Conservation (phyloP, 2,329 filamentous ascomycete genomes). For the Akanthomyces lecanii region DNA sequence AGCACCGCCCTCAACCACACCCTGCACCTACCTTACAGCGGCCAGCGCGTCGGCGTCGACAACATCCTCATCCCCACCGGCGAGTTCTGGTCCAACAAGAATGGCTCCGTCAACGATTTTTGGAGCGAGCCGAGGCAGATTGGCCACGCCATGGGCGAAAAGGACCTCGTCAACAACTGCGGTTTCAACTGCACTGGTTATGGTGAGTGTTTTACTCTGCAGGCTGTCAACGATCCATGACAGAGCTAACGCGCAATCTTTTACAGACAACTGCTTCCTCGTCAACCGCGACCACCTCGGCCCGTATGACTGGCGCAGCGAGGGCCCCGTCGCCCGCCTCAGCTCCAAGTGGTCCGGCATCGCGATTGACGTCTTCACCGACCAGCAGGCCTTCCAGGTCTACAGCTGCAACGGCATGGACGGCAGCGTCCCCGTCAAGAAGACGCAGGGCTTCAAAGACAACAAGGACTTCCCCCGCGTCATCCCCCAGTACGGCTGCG, state of each 20-base stretch:
- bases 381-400: slow-evolving; percentile 85
- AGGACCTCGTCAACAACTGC: slow-evolving; percentile 67
- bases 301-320: slow-evolving; percentile 59
- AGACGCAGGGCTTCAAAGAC: slow-evolving; percentile 61
- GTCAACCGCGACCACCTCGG: slow-evolving; percentile 58
- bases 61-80: slow-evolving; percentile 71
- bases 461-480: slow-evolving; percentile 53
- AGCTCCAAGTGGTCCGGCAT: slow-evolving; percentile 77
- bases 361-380: slow-evolving; percentile 71
- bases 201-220: slow-evolving; percentile 45
- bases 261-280: slow-evolving; percentile 61
- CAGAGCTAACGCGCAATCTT: slow-evolving; percentile 15
- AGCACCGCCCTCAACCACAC: slow-evolving; percentile 64
- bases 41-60: slow-evolving; percentile 64
- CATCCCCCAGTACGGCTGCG: slow-evolving; percentile 73
- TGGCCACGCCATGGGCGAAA: slow-evolving; percentile 61
- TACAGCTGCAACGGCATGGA: slow-evolving; percentile 79
- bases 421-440: slow-evolving; percentile 65
- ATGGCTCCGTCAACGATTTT: slow-evolving; percentile 71
- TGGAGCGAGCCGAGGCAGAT: slow-evolving; percentile 79
- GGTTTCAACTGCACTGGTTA: slow-evolving; percentile 81
- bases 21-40: slow-evolving; percentile 67
- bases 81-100: slow-evolving; percentile 64
- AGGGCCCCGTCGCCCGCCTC: slow-evolving; percentile 60
- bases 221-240: not conserved